Evolutionary conservation across 495 filamentous ascomycete species (phyloP).

Genomic region (Hypoxylon fuscum): DNA sequence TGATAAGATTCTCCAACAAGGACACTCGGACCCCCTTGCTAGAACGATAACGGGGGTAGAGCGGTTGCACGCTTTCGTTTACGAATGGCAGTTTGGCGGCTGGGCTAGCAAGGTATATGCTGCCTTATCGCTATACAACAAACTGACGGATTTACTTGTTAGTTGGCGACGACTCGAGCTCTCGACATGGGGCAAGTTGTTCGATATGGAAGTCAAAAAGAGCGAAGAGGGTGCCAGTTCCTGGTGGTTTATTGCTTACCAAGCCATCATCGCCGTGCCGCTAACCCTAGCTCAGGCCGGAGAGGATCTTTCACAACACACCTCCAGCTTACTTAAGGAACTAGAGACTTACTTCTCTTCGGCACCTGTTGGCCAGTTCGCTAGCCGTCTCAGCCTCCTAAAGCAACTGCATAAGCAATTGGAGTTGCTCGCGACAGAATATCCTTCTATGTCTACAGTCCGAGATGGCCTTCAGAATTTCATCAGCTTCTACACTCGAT

Average conservation of each 20-base stretch:
- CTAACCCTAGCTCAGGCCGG: constrained; percentile 65
- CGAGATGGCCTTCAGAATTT: constrained; percentile 77
- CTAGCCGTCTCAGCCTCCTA: constrained; percentile 74
- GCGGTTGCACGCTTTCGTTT: constrained; percentile 78
- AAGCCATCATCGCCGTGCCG: constrained; percentile 81
- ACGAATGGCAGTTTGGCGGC: constrained; percentile 86
- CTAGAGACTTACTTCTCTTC: constrained; percentile 78
- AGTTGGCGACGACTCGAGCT: constrained; percentile 91
- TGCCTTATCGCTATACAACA: constrained; percentile 71
- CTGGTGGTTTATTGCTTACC: constrained; percentile 98
- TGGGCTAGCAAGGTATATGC: constrained; percentile 85
- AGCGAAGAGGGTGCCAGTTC: constrained; percentile 77
- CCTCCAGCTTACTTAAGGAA: constrained; percentile 71
- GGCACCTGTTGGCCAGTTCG: constrained; percentile 82
- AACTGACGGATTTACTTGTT: constrained; percentile 78
- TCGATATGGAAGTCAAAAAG: constrained; percentile 83
- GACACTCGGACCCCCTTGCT: constrained; percentile 85
- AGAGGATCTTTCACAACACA: constrained; percentile 68
- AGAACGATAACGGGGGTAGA: constrained; percentile 85
- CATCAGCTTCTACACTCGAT: constrained; percentile 74
- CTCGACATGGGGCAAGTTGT: constrained; percentile 87
- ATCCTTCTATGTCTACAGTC: constrained; percentile 61
- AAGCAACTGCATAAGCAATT: constrained; percentile 74
- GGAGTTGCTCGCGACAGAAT: constrained; percentile 63
- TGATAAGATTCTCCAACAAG: constrained; percentile 74